These are phyloP conservation scores for Copromyces sp. DNA, from an alignment of 495 filamentous ascomycete genomes.

Conservation along the genomic window DNA sequence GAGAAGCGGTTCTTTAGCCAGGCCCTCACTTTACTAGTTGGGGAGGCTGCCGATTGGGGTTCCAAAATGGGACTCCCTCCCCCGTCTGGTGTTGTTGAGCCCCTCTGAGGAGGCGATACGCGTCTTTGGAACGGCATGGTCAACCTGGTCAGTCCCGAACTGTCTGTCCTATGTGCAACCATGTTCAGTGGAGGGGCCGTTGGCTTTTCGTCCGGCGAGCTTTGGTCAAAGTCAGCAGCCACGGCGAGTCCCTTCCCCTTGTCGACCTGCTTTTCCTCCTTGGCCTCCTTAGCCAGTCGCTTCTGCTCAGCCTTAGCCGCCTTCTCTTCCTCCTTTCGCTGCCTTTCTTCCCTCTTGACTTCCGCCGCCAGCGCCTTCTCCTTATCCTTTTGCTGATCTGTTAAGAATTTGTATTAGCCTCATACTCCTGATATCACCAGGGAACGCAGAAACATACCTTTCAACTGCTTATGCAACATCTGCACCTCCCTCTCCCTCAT, in stretches of 20 bases:
- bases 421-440: not conserved
- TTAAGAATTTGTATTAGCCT: not conserved
- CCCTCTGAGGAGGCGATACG: conserved; percentile 12
- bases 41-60: conserved; percentile 9
- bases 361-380: conserved; percentile 37
- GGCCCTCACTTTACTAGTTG: conserved; percentile 39
- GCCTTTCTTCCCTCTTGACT: conserved; percentile 41
- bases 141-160: not conserved
- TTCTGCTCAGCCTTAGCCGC: conserved; percentile 40
- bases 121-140: conserved; percentile 3
- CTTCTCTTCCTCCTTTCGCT: conserved; percentile 41
- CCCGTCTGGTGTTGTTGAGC: not conserved
- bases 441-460: conserved; percentile 21
- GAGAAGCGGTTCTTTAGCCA: conserved; percentile 52
- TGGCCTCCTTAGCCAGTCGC: conserved; percentile 33
- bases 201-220: not conserved
- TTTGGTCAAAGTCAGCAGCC: not conserved
- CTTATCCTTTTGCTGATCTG: conserved; percentile 42
- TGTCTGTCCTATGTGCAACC: not conserved
- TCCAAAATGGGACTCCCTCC: conserved; percentile 4
- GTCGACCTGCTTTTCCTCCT: conserved; percentile 20
- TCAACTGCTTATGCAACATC: conserved; percentile 32
- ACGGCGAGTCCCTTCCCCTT: conserved; percentile 11
- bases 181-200: not conserved
- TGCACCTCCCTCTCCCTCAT: conserved; percentile 36